phyloP scores from a whole-genome alignment of 768 basidiomycete genomes.

The Boletus insuetus region DNA sequence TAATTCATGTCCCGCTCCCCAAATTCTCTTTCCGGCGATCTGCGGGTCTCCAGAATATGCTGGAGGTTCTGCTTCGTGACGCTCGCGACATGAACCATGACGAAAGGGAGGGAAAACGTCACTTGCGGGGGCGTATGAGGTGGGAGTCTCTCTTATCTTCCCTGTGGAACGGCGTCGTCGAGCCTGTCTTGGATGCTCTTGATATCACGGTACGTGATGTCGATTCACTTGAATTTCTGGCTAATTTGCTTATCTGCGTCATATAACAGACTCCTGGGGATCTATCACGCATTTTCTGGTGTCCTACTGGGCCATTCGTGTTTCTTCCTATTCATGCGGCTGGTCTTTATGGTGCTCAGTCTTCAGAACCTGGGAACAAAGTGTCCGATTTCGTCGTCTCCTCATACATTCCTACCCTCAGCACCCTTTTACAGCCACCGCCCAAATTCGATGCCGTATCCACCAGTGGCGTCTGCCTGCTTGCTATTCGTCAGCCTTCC shows the following conservation, averaged over 20 bases:
- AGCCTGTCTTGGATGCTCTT: slow-evolving; percentile 5
- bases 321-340: slow-evolving; percentile 4
- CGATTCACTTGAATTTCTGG: neutral
- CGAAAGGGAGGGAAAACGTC: neutral
- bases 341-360: neutral
- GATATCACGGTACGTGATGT: neutral
- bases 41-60: neutral
- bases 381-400: neutral
- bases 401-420: neutral
- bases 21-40: neutral
- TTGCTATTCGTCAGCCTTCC: slow-evolving; percentile 11
- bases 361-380: neutral
- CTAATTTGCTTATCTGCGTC: neutral
- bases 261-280: neutral
- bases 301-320: neutral
- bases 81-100: neutral
- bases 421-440: slow-evolving; percentile 8
- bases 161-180: slow-evolving; percentile 9
- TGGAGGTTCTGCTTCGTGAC: neutral
- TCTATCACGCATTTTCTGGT: neutral
- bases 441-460: neutral
- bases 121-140: neutral
- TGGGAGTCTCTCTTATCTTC: slow-evolving; percentile 4
- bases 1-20: slow-evolving; percentile 4
- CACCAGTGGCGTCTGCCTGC: neutral